Evolutionary conservation across 352 stramenopile species (phyloP).

Genomic region (Phytophthora tentaculata): DNA sequence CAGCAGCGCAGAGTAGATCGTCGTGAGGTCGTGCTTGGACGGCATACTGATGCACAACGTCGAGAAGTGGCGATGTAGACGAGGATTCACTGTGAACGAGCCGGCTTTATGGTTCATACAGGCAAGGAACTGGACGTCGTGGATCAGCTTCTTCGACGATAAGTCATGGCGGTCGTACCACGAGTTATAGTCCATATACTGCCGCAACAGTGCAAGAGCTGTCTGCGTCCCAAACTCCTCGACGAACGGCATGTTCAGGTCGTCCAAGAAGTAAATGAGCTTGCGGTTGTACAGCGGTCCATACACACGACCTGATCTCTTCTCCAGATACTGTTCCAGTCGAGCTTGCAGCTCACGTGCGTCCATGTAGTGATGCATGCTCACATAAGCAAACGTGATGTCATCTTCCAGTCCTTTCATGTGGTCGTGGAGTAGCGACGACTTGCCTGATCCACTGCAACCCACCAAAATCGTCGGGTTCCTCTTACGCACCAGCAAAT

Average conservation of each 20-base stretch:
- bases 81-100: slow-evolving; percentile 87
- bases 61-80: slow-evolving; percentile 90
- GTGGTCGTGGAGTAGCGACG: slow-evolving; percentile 76
- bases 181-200: slow-evolving; percentile 92
- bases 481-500: slow-evolving; percentile 51
- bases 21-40: slow-evolving; percentile 60
- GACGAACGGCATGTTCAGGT: slow-evolving; percentile 90
- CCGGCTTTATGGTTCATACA: slow-evolving; percentile 94
- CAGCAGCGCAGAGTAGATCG: slow-evolving; percentile 77
- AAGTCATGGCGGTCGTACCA: slow-evolving; percentile 93
- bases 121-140: slow-evolving; percentile 88
- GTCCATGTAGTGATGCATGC: slow-evolving; percentile 91
- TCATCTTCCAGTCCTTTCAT: slow-evolving; percentile 75
- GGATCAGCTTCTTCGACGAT: slow-evolving; percentile 86
- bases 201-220: slow-evolving; percentile 85
- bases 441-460: slow-evolving; percentile 87
- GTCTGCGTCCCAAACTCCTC: slow-evolving; percentile 93
- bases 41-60: slow-evolving; percentile 79
- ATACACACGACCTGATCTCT: slow-evolving; percentile 86
- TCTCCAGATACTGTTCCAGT: slow-evolving; percentile 87
- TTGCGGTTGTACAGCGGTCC: slow-evolving; percentile 80
- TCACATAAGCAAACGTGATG: slow-evolving; percentile 57
- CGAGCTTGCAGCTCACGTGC: slow-evolving; percentile 75
- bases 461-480: slow-evolving; percentile 83
- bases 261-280: slow-evolving; percentile 91